A percentile compares a stretch with the other conserved stretches of the same genome.
Conservation (phyloP, 2,329 filamentous ascomycete species). For the Pseudocercospora eumusae region DNA sequence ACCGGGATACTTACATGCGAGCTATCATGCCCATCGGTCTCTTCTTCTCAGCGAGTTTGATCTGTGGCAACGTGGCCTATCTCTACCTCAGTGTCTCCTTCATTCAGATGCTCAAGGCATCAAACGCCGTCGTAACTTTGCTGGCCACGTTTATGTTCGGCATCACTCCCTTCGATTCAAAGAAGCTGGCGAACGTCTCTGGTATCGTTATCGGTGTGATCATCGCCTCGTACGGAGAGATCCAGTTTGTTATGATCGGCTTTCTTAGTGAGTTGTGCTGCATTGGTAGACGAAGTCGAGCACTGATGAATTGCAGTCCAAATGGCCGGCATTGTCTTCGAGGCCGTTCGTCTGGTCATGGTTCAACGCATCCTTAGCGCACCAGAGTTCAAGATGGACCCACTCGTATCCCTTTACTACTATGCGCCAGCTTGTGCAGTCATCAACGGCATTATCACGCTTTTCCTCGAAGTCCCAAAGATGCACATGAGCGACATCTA, state of each 20-base stretch:
- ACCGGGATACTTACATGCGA: constrained; percentile 83
- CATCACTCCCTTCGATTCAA: constrained; percentile 79
- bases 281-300: neutral
- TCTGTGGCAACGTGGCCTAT: constrained; percentile 94
- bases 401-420: constrained; percentile 87
- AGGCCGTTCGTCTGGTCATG: constrained; percentile 80
- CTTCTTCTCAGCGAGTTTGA: constrained; percentile 94
- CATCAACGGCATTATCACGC: constrained; percentile 75
- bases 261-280: constrained; percentile 53
- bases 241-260: constrained; percentile 81
- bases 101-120: constrained; percentile 99
- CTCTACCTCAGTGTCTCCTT: constrained; percentile 94
- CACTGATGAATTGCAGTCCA: constrained; percentile 57
- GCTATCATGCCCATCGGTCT: constrained; percentile 93
- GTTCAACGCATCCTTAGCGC: constrained; percentile 79
- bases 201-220: constrained; percentile 93
- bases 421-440: constrained; percentile 80
- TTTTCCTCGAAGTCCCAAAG: constrained; percentile 72
- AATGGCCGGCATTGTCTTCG: constrained; percentile 74
- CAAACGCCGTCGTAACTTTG: constrained; percentile 89
- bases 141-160: constrained; percentile 86
- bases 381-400: constrained; percentile 88
- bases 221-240: constrained; percentile 92
- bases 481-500: constrained; percentile 71
- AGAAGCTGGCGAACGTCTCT: constrained; percentile 87